Base-by-base conservation (phyloP, 805 yeast species). In the Nakazawaea peltata region DNA sequence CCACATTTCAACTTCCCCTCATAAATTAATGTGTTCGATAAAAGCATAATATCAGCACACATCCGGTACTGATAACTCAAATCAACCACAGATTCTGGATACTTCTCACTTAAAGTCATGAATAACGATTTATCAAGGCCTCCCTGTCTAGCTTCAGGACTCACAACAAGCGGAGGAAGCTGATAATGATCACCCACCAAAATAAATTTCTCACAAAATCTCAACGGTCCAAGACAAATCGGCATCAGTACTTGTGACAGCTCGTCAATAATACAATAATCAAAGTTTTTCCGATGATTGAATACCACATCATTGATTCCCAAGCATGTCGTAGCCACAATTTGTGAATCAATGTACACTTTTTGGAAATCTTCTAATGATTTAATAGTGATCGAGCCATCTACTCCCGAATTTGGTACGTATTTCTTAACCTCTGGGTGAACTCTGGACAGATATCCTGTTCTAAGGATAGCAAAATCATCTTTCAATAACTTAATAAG, bases 131-230 rank as follows among this genome's bases (percentile, higher is more conserved):
- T 68, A 25, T 82, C 82, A 8, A 92, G 58, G 0, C 87, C 88
- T 0, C 70, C 75, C 10, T 46, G 45, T 36, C 67, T 67, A 0
- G 97, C 95, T 14, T 68, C 70, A 0, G 77, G 70, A 46, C 75
- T 75, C 18, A 71, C 67, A 1, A 92, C 87, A 33, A 92, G 62
- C 1, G 99, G 98, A 3, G 97, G 94, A 18, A 92, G 63, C 54
- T 92, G 99, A 44, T 71, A 75, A 54, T 92, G 97, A 53, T 92
- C 99, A 8, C 99, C 99, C n/a, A 92, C 97, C 41, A 92, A 66
- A 1, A 92, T 69, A 52, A 90, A 92, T 54, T 72, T 82, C 30
- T 81, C 79, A 23, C 87, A 79, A 44, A 71, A 73, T 22, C 87
- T 57, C 31, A 92, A 54, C 0, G 98, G 97, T 0, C 97, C 98